Evolutionary conservation across 2,329 filamentous ascomycete species (phyloP), one percentile per base, ranked within the genome.

Genomic region (Pleomassaria siparia): DNA sequence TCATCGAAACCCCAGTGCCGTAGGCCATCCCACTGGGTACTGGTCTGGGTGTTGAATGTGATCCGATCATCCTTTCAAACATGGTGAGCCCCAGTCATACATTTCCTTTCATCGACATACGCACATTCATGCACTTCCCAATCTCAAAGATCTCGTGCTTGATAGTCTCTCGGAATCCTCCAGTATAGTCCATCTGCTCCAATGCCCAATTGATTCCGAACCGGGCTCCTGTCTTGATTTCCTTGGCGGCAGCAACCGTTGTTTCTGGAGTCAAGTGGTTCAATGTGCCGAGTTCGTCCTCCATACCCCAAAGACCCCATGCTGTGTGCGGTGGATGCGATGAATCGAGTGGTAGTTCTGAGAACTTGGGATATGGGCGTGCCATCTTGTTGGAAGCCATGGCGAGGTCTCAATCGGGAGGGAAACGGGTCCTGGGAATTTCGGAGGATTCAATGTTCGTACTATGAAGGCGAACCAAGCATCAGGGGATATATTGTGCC

Each of bases 31-130:
- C 80, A 84, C 63, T 84, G 81, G 18, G 73, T 79, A 44, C 75
- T 76, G 22, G 67, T 66, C 54, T 84, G 80, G 0, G 80, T 83
- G 62, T 83, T 83, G 68, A 84, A 76, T 3, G 71, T 65, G 7
- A 82, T 55, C 53, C 50, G 40, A 39, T 60, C 59, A 44, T 62
- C 57, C 51, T 61, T 16, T 1, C 4, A 18, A 20, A 18, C 11
- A 11, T 41, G 7, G 20, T 41, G 9, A 41, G 39, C 7, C 15
- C 8, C 28, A 18, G 25, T 5, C 25, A 22, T 21, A 21, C 12
- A 26, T 5, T 13, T 8, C 43, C 55, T n/a, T n/a, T 20, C 16
- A 16, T 35, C 7, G 10, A 32, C 20, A 35, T 35, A 35, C 32
- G 16, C 33, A 58, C 57, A 45, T 56, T 55, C 58, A 61, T 59